Percentiles rank a stretch among this genome's conserved stretches.
phyloP scores from a whole-genome alignment of 345 rosid genomes.

The Syzygium aqueum region DNA sequence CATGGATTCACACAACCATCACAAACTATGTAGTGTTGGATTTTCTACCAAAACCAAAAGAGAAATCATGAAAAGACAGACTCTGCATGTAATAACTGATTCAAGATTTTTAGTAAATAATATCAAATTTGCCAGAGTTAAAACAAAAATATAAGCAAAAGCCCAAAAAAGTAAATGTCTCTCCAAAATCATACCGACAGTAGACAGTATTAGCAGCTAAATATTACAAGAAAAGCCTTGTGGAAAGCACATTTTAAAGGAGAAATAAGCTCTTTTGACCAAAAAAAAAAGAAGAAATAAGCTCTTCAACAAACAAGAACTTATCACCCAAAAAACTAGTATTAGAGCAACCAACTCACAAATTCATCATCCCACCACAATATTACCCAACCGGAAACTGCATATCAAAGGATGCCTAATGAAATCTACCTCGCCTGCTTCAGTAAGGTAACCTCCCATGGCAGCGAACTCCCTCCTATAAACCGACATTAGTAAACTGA shows the following conservation, averaged over 20 bases:
- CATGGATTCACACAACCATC: not conserved
- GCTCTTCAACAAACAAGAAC: not conserved
- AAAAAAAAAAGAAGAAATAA: not conserved
- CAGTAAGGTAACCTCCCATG: slow-evolving; percentile 97
- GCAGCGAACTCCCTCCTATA: slow-evolving; percentile 81
- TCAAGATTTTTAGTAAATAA: not conserved
- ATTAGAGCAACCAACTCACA: not conserved
- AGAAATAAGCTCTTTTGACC: not conserved
- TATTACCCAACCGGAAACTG: not conserved
- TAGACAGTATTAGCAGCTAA: not conserved
- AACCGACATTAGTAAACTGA: slow-evolving; percentile 82
- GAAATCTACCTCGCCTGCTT: slow-evolving; percentile 89
- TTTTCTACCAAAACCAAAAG: not conserved
- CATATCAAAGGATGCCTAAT: not conserved
- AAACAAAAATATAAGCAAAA: not conserved
- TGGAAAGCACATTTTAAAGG: not conserved
- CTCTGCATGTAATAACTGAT: not conserved
- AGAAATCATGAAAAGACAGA: not conserved
- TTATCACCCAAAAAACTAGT: not conserved
- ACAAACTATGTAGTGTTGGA: not conserved
- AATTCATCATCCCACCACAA: not conserved
- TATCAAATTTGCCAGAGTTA: not conserved
- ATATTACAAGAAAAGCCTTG: not conserved
- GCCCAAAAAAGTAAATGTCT: not conserved
- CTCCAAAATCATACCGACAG: not conserved